Percentiles rank a stretch among this genome's conserved stretches.
phyloP scores from a whole-genome alignment of 2,329 filamentous ascomycete genomes.

The Eurotiales sp. region DNA sequence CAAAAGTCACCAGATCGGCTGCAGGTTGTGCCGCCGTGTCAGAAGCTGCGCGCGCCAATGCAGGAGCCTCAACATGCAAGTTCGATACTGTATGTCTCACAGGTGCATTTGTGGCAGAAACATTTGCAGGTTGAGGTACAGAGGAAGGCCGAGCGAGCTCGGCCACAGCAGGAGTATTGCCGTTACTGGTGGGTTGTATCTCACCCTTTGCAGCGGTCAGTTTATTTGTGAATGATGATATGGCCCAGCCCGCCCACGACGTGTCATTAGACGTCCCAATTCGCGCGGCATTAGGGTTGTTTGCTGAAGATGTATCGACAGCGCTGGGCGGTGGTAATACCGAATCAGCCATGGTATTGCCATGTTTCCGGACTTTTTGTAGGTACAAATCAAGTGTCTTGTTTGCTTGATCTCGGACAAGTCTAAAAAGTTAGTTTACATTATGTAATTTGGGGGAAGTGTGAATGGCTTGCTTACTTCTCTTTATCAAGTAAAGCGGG shows the following conservation, averaged over 20 bases:
- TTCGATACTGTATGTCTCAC: conserved; percentile 21
- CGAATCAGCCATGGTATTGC: conserved; percentile 73
- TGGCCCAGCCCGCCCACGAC: conserved; percentile 94
- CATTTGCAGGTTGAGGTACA: conserved; percentile 41
- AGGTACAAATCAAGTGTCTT: conserved; percentile 88
- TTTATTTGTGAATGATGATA: conserved; percentile 97
- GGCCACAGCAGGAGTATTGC: conserved; percentile 41
- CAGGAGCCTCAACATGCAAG: conserved; percentile 24
- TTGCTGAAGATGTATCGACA: conserved; percentile 32
- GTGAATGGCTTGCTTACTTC: conserved; percentile 60
- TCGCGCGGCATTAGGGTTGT: conserved; percentile 54
- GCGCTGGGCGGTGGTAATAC: conserved; percentile 64
- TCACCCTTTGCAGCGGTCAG: conserved; percentile 78
- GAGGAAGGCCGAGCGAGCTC: conserved; percentile 45
- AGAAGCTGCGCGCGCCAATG: conserved; percentile 38
- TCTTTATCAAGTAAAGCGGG: conserved; percentile 90
- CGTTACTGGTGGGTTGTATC: conserved; percentile 63
- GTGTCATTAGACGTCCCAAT: conserved; percentile 73
- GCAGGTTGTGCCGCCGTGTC: conserved; percentile 44
- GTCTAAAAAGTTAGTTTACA: conserved; percentile 29
- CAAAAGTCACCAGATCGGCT: conserved; percentile 22
- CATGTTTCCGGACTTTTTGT: conserved; percentile 74
- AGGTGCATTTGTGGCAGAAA: conserved; percentile 27
- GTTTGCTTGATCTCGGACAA: conserved; percentile 84
- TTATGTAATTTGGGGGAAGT: too few species aligned